Evolutionary conservation across 1,284 basidiomycete species (phyloP).

Genomic region (Laetiporus sulphureus): DNA sequence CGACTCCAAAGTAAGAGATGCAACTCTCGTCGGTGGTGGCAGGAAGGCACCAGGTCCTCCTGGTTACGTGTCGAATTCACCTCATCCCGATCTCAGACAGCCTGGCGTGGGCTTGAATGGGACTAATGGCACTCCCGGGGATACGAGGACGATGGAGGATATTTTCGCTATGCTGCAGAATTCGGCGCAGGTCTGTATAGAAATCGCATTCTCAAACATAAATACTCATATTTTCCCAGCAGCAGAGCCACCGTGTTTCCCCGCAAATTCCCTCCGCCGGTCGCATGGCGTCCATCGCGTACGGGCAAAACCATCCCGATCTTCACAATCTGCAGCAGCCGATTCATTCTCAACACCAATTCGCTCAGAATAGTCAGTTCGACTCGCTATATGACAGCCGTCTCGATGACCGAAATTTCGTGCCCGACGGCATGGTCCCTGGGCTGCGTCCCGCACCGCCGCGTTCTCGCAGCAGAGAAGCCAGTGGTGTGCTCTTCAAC

Average conservation of each 20-base stretch:
- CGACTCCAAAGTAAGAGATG: slow-evolving; percentile 59
- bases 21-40: slow-evolving; percentile 20
- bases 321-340: slow-evolving; percentile 33
- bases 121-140: slow-evolving; percentile 31
- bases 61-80: slow-evolving; percentile 36
- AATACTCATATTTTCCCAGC: no score
- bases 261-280: slow-evolving; percentile 21
- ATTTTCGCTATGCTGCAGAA: slow-evolving; percentile 68
- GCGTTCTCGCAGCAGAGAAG: slow-evolving; percentile 49
- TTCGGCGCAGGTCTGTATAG: slow-evolving; percentile 46
- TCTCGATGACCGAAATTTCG: slow-evolving; percentile 67
- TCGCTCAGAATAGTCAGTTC: slow-evolving; percentile 36
- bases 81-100: slow-evolving; percentile 39
- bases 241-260: slow-evolving; percentile 25
- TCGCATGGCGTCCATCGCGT: slow-evolving; percentile 22
- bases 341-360: slow-evolving; percentile 38
- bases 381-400: slow-evolving; percentile 68
- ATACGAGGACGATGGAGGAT: slow-evolving; percentile 63
- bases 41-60: slow-evolving; percentile 34
- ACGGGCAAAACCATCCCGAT: slow-evolving; percentile 22
- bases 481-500: slow-evolving; percentile 42
- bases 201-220: no score
- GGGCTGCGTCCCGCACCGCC: slow-evolving; percentile 63
- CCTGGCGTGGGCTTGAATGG: slow-evolving; percentile 34
- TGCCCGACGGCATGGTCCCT: slow-evolving; percentile 79